Evolutionary conservation across 768 basidiomycete species (phyloP).

Genomic region (Pholiota microspora): DNA sequence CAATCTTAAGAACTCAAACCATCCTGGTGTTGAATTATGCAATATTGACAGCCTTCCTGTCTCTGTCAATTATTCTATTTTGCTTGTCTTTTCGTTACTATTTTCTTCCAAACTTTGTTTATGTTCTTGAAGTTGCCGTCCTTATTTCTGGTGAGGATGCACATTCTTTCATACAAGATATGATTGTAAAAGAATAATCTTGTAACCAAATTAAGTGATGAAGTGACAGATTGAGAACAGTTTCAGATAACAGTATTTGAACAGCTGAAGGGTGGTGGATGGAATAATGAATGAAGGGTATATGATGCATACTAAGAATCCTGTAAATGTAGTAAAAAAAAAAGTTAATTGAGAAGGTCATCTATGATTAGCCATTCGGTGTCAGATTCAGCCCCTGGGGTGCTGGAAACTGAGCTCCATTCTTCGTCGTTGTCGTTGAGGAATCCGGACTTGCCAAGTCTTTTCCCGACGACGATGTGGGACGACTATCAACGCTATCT

Average conservation of each 20-base stretch:
- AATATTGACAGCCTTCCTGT: conserved; percentile 12
- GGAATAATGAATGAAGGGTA: conserved; percentile 19
- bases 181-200: conserved; percentile 24
- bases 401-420: conserved; percentile 72
- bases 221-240: not conserved
- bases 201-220: not conserved
- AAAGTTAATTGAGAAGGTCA: conserved; percentile 16
- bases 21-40: conserved; percentile 11
- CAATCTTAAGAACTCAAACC: conserved; percentile 2
- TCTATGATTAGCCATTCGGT: conserved; percentile 88
- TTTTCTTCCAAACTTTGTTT: conserved; percentile 15
- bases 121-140: not conserved
- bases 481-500: conserved; percentile 26
- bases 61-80: conserved; percentile 16
- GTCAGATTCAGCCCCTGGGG: conserved; percentile 76
- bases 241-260: not conserved
- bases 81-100: conserved; percentile 2
- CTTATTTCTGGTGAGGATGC: conserved; percentile 1
- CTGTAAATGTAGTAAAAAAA: not conserved
- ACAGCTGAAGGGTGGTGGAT: conserved; percentile 1
- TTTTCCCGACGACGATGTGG: conserved; percentile 63
- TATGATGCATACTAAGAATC: not conserved
- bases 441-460: conserved; percentile 52
- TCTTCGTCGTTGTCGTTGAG: conserved; percentile 52
- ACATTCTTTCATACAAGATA: conserved; percentile 7